phyloP scores from a whole-genome alignment of 176 grass and related monocot species.

The Tillandsia leiboldiana region DNA sequence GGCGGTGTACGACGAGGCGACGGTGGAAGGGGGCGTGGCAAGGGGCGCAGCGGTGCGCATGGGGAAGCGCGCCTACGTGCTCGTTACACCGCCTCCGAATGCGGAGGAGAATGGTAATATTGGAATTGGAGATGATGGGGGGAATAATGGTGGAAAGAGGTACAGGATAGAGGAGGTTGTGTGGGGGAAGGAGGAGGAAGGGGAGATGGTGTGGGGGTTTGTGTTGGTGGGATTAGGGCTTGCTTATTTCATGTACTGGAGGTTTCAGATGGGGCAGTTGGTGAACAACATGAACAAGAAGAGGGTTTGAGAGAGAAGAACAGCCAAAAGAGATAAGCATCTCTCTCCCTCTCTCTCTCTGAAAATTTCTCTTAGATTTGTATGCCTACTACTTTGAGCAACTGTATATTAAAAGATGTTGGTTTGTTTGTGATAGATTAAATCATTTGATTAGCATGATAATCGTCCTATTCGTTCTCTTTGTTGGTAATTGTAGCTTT shows the following conservation, averaged over 20 bases:
- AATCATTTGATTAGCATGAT: neutral
- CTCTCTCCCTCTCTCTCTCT: neutral
- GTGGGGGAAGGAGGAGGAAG: constrained; percentile 55
- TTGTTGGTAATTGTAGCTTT: neutral
- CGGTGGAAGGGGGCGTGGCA: constrained; percentile 15
- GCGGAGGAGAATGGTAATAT: constrained; percentile 10
- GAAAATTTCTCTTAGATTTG: neutral
- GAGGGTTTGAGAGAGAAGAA: constrained; percentile 7
- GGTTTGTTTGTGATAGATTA: neutral
- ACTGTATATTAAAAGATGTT: neutral
- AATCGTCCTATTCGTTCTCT: neutral
- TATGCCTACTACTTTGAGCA: neutral
- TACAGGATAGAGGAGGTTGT: constrained; percentile 69
- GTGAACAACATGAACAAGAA: constrained; percentile 79
- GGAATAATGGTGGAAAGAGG: neutral
- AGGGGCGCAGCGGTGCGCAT: constrained; percentile 45
- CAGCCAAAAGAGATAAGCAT: constrained; percentile 16
- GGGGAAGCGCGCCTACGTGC: constrained; percentile 46
- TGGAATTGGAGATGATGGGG: neutral
- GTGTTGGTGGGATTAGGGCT: constrained; percentile 53
- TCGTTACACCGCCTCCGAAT: constrained; percentile 23
- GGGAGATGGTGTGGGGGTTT: constrained; percentile 54
- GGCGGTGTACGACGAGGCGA: constrained; percentile 25
- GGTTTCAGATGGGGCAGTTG: constrained; percentile 83
- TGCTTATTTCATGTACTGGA: constrained; percentile 69